Base-by-base conservation (phyloP, 139 green algal species). In the Haematococcus sp. region DNA sequence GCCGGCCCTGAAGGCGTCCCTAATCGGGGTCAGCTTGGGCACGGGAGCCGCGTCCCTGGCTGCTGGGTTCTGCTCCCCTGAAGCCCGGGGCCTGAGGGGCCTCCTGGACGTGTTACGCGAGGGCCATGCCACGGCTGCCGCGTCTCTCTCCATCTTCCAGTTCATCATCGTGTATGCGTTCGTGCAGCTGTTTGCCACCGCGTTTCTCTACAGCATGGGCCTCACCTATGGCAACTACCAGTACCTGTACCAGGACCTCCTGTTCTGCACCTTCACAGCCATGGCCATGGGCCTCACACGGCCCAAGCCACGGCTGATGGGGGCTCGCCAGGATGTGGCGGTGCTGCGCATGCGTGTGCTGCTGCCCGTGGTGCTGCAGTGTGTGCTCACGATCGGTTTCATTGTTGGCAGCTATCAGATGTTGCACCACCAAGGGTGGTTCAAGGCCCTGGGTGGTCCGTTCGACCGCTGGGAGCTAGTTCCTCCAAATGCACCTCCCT, bases 111-210 rank as follows among this genome's bases (percentile, higher is more conserved):
- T 85, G 17, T 59, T 88, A 23, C 44, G 33, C 4, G 79, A 88
- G 75, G 82, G 82, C 0, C 80, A 79, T 17, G 76, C 70, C 78
- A 68, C 63, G 22, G 61, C 86, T 16, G 40, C 49, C 64, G 81
- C 78, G 15, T 76, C 78, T 16, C 81, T 80, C 71, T 51, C 71
- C 49, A 73, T 85, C 63, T 85, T 85, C 78, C 77, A 84, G 71
- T 88, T 81, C 76, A 82, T 88, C 66, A 83, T 88, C 34, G 67
- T 67, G 17, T 88, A 88, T 49, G 82, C 78, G 23, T 81, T 85
- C 51, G 64, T 82, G 0, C 81, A 87, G 75, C 67, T 81, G n/a
- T 49, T 49, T 49, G 40, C 40, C 40, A 49, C 40, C 7, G 40
- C 40, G 7, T 49, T 49, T 11, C 40, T 46, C 64, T 75, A 75